phyloP scores from a whole-genome alignment of 805 yeast species.

The Hanseniaspora pseudoguilliermondii region DNA sequence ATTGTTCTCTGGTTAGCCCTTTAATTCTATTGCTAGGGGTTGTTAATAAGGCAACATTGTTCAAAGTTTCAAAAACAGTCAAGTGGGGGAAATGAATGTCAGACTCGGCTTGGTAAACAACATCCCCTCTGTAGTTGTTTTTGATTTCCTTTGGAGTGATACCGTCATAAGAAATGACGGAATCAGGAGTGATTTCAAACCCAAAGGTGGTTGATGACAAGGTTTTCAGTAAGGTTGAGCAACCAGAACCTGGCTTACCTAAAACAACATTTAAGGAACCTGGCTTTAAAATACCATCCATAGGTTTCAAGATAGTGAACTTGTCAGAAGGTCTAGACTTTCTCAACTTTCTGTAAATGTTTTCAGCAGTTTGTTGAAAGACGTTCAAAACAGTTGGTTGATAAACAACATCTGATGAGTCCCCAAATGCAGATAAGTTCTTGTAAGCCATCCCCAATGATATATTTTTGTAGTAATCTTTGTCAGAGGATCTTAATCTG shows the following conservation, averaged over 20 bases:
- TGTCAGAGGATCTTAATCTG: constrained; percentile 39
- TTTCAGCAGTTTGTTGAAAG: constrained; percentile 23
- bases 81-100: constrained; percentile 59
- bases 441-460: constrained; percentile 48
- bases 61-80: constrained; percentile 53
- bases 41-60: constrained; percentile 48
- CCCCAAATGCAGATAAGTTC: constrained; percentile 48
- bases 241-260: constrained; percentile 73
- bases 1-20: constrained; percentile 46
- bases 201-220: constrained; percentile 50
- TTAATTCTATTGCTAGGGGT: constrained; percentile 50
- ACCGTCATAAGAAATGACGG: constrained; percentile 43
- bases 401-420: constrained; percentile 55
- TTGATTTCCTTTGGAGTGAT: constrained; percentile 38
- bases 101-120: constrained; percentile 54
- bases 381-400: constrained; percentile 45
- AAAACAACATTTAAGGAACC: constrained; percentile 58
- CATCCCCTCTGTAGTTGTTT: constrained; percentile 51
- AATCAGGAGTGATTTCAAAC: constrained; percentile 35
- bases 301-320: constrained; percentile 47
- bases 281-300: constrained; percentile 50
- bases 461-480: constrained; percentile 51
- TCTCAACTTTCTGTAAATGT: constrained; percentile 19
- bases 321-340: constrained; percentile 21
- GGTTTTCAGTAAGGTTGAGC: constrained; percentile 53